Percentiles rank a stretch among this genome's conserved stretches.
Conservation (phyloP, 2,329 filamentous ascomycete genomes). For the Talaromyces albobiverticillius region DNA sequence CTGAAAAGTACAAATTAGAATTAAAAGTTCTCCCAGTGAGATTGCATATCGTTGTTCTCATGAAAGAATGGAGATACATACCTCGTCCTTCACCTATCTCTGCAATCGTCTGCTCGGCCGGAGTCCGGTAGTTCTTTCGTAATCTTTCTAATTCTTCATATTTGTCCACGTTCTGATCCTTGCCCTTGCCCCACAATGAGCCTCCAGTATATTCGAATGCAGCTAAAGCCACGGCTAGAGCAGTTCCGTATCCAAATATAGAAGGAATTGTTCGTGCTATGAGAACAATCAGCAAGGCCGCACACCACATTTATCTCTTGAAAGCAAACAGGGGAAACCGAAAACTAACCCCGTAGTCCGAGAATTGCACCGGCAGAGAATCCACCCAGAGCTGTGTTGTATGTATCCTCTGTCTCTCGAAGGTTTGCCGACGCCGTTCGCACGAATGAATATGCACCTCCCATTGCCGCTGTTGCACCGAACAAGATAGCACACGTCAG, state of each 20-base stretch:
- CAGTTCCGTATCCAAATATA: conserved; percentile 65
- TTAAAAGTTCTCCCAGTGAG: too few species aligned
- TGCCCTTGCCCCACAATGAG: conserved; percentile 53
- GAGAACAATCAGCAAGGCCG: conserved; percentile 3
- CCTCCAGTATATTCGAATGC: conserved; percentile 68
- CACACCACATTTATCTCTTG: conserved; percentile 16
- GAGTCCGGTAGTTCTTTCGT: conserved; percentile 70
- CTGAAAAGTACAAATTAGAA: conserved; percentile 44
- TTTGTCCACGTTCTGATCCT: conserved; percentile 63
- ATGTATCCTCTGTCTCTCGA: conserved; percentile 76
- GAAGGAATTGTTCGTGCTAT: conserved; percentile 65
- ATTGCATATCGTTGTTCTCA: too few species aligned
- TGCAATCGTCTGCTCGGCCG: conserved; percentile 74
- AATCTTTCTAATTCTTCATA: conserved; percentile 72
- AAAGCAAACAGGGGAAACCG: neutral
- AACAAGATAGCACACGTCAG: neutral
- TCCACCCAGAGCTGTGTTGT: conserved; percentile 71
- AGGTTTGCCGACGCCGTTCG: conserved; percentile 77
- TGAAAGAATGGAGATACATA: too few species aligned
- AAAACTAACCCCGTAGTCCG: conserved; percentile 65
- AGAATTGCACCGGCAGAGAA: conserved; percentile 71
- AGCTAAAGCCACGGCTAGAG: conserved; percentile 57
- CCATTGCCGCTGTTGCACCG: conserved; percentile 62
- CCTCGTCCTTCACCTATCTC: conserved; percentile 85
- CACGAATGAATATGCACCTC: conserved; percentile 74